Percentiles rank a stretch among this genome's conserved stretches.
phyloP scores from a whole-genome alignment of 2,329 filamentous ascomycete species.

The Dothiorella sarmentorum region DNA sequence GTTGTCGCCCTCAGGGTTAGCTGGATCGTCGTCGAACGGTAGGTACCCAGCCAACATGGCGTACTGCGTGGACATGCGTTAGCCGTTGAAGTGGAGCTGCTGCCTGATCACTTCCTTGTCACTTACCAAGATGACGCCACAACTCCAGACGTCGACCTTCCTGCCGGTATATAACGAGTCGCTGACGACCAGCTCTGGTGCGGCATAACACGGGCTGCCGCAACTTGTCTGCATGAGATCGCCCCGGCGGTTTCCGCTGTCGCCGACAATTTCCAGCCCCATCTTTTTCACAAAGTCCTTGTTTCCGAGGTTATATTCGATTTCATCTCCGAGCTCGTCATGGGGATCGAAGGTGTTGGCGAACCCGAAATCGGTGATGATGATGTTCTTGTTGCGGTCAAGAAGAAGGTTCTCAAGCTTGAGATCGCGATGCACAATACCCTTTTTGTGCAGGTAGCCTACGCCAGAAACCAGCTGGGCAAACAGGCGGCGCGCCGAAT shows the following conservation, averaged over 20 bases:
- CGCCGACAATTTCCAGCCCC: slow-evolving; percentile 75
- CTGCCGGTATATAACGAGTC: slow-evolving; percentile 95
- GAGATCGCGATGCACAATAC: slow-evolving; percentile 94
- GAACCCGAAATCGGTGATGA: slow-evolving; percentile 99
- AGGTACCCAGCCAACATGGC: slow-evolving; percentile 98
- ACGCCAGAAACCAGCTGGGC: slow-evolving; percentile 95
- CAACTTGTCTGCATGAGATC: slow-evolving; percentile 99
- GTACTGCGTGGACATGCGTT: slow-evolving; percentile 58
- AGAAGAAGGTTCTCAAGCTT: slow-evolving; percentile 95
- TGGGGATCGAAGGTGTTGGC: slow-evolving; percentile 92
- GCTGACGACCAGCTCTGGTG: slow-evolving; percentile 93
- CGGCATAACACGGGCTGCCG: slow-evolving; percentile 95
- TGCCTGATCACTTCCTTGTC: background rate
- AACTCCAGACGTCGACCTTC: slow-evolving; percentile 99
- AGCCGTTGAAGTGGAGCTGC: background rate
- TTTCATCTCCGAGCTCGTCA: slow-evolving; percentile 85
- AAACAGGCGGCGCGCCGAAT: slow-evolving; percentile 84
- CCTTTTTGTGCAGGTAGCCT: slow-evolving; percentile 96
- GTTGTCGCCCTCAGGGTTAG: slow-evolving; percentile 97
- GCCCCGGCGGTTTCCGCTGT: slow-evolving; percentile 74
- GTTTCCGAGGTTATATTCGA: slow-evolving; percentile 82
- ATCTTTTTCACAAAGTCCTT: slow-evolving; percentile 83
- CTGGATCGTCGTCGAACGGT: slow-evolving; percentile 96
- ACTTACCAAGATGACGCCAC: slow-evolving; percentile 93
- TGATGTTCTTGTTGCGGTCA: slow-evolving; percentile 96